Conservation (phyloP, 1,284 basidiomycete genomes). For the Apiotrichum domesticum region DNA sequence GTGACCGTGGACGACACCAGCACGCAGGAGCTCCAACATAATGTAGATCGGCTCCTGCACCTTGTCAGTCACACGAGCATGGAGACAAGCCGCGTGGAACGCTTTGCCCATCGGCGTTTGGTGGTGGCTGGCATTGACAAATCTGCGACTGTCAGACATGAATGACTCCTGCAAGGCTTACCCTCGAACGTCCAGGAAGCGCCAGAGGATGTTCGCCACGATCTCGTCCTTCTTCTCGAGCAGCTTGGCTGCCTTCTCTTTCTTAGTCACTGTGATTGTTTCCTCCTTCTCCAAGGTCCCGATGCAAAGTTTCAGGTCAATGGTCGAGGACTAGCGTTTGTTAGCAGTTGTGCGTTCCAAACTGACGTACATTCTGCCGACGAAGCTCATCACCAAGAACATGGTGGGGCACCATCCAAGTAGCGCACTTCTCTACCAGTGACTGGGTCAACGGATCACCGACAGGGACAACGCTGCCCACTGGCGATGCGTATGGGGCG, state of each 20-base stretch:
- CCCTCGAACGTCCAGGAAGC: conserved; percentile 93
- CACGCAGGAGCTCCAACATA: conserved; percentile 85
- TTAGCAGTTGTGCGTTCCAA: too few relatives aligned
- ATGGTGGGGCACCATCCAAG: conserved; percentile 86
- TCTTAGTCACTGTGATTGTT: conserved; percentile 65
- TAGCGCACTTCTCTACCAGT: conserved; percentile 76
- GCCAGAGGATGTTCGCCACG: conserved; percentile 96
- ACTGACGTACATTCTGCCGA: conserved; percentile 77
- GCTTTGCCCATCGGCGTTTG: conserved; percentile 87
- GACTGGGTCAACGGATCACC: conserved; percentile 71
- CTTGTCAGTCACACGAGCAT: conserved; percentile 85
- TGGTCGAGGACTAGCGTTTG: conserved; percentile 72
- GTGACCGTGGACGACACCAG: conserved; percentile 90
- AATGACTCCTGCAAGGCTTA: conserved; percentile 44
- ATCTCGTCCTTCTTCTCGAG: conserved; percentile 98
- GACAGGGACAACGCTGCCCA: conserved; percentile 55
- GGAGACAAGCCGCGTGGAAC: conserved; percentile 72
- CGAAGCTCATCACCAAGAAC: conserved; percentile 91
- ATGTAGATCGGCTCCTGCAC: conserved; percentile 95
- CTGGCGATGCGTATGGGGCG: conserved; percentile 26
- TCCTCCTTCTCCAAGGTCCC: conserved; percentile 79
- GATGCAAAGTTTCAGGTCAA: conserved; percentile 90
- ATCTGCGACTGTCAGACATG: conserved; percentile 39
- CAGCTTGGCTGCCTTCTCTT: conserved; percentile 71
- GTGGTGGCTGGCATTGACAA: conserved; percentile 76